Evolutionary conservation across 805 yeast genomes (phyloP), one percentile per base, ranked within the genome.

Genomic region (Grigorovia yakushimaensis): DNA sequence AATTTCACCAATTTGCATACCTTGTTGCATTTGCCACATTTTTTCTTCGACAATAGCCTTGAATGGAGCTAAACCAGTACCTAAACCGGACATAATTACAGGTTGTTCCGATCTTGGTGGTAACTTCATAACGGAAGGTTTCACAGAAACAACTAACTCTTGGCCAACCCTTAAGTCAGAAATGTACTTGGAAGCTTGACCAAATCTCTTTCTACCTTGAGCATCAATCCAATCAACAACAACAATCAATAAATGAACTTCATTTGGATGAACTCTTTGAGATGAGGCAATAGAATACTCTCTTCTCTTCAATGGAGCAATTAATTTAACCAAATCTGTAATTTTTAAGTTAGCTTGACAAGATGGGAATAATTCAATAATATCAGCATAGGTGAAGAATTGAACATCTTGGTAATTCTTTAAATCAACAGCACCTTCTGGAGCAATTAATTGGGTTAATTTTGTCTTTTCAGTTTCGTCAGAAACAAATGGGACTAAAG

Each of bases 21-120:
- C 98, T 65, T 88, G 95, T 57, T 82, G 77, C 61, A 82, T 73
- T 72, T 91, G 98, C 88, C 91, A 88, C 61, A 83, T 78, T 73
- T 88, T 88, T 70, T 91, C 97, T 68, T 91, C 98, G 48, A 91
- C 78, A 62, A 91, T 88, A 0, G 98, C 98, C 74, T 91, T 91
- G 82, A 91, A 91, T 45, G 98, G 98, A 24, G 98, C 98, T 59
- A 91, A 77, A 55, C 98, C 98, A 46, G 98, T 91, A 70, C 98
- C 98, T 56, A 91, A 75, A 58, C 98, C 98, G 57, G 95, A 83
- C 98, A 91, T 91, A 54, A 91, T 82, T 57, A 91, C 83, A 20
- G 98, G 97, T 64, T 87, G 91, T 42, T 81, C 79, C 9, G 96
- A 77, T 53, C 79, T 73, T 58, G 89, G 84, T 51, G 98, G 98